These are phyloP conservation scores for Apiospora marii DNA, from an alignment of 2,329 filamentous ascomycete genomes.

Conservation along the genomic window DNA sequence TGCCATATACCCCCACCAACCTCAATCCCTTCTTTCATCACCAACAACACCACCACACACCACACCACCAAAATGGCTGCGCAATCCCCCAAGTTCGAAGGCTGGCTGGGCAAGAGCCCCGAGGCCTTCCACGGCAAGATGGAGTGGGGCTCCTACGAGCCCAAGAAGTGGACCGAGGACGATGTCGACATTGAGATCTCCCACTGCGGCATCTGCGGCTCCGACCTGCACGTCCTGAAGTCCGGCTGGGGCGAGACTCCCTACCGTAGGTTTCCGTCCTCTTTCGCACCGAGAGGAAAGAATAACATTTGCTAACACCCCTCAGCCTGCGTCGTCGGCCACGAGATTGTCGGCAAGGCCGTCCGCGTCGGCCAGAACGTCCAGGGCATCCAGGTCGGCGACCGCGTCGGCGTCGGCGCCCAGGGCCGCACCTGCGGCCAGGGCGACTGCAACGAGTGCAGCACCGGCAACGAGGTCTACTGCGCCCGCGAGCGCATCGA, in stretches of 20 bases:
- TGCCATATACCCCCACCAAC: background rate
- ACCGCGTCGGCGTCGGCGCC: conserved; percentile 49
- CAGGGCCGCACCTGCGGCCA: conserved; percentile 53
- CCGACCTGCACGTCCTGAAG: conserved; percentile 43
- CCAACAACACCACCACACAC: background rate
- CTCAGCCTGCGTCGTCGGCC: conserved; percentile 45
- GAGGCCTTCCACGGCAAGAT: conserved; percentile 55
- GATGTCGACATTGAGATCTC: conserved; percentile 70
- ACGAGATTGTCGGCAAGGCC: conserved; percentile 57
- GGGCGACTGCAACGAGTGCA: conserved; percentile 34
- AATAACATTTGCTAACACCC: background rate
- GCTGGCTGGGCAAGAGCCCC: conserved; percentile 53
- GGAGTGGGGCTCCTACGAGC: conserved; percentile 61
- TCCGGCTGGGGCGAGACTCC: conserved; percentile 28
- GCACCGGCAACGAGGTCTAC: conserved; percentile 31
- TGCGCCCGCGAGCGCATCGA: conserved; percentile 39
- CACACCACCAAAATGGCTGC: conserved; percentile 16
- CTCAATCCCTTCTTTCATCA: background rate
- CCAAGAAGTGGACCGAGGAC: conserved; percentile 68
- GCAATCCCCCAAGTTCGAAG: conserved; percentile 51
- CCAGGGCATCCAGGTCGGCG: conserved; percentile 42
- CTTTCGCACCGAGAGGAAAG: too few relatives aligned
- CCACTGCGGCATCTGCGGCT: conserved; percentile 70
- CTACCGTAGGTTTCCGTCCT: conserved; percentile 23
- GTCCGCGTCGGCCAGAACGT: conserved; percentile 48